Conservation (phyloP, 495 filamentous ascomycete genomes). For the Amphirosellinia nigrospora region DNA sequence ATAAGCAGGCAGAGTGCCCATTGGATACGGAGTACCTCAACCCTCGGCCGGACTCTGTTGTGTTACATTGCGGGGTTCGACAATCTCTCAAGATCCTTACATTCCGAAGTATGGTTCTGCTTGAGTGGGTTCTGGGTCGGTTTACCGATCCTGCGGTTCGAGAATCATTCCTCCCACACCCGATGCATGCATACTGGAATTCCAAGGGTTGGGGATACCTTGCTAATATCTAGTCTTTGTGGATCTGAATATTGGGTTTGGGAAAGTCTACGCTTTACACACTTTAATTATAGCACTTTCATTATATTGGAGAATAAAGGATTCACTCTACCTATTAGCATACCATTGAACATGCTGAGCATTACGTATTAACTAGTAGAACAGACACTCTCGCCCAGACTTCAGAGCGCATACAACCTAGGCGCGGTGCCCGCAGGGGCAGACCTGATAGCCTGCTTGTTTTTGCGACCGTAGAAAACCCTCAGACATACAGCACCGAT, state of each 20-base stretch:
- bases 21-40: no score
- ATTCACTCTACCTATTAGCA: neutral
- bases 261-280: neutral
- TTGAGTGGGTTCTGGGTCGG: neutral
- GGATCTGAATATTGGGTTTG: neutral
- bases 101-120: neutral
- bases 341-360: neutral
- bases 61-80: conserved; percentile 5
- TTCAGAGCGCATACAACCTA: conserved; percentile 37
- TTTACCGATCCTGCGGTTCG: neutral
- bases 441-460: conserved; percentile 40
- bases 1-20: neutral
- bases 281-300: neutral
- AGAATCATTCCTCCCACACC: neutral
- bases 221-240: no score
- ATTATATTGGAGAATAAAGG: neutral
- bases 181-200: neutral
- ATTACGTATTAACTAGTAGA: neutral
- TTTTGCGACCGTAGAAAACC: conserved; percentile 49
- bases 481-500: conserved; percentile 44
- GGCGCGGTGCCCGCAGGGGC: conserved; percentile 32
- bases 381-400: neutral
- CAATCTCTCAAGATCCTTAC: neutral
- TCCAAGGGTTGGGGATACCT: no score
- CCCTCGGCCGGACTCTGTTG: neutral